Evolutionary conservation across 768 basidiomycete genomes (phyloP).

Genomic region (Suillus placidus): DNA sequence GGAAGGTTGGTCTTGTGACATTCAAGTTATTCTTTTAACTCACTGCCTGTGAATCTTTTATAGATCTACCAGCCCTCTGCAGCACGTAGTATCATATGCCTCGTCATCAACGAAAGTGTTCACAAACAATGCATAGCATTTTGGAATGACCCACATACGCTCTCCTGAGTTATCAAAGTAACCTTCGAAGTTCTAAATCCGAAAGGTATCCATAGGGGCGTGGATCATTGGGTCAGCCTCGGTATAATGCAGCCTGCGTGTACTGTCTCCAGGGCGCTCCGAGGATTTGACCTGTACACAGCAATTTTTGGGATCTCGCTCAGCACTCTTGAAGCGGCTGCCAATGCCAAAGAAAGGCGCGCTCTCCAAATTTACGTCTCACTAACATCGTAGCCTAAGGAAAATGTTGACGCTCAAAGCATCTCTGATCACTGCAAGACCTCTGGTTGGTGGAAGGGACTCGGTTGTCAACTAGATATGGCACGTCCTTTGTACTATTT

Average conservation of each 20-base stretch:
- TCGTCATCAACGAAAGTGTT: background rate
- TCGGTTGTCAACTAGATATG: background rate
- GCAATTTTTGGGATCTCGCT: background rate
- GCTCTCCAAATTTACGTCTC: background rate
- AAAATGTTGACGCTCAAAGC: background rate
- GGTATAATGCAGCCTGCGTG: background rate
- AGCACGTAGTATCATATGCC: background rate
- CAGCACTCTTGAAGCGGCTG: background rate
- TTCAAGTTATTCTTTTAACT: background rate
- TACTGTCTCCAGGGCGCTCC: background rate
- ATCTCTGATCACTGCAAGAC: background rate
- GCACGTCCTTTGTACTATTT: background rate
- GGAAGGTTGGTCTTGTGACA: background rate
- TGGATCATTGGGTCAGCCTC: background rate
- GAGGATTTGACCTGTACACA: background rate
- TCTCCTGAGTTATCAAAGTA: background rate
- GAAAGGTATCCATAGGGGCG: background rate
- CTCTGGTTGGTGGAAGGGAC: background rate
- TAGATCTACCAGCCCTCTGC: slow-evolving; percentile 4
- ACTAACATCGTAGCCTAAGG: background rate
- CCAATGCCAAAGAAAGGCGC: background rate
- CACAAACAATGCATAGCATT: background rate
- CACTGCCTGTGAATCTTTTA: background rate
- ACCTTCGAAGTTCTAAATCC: background rate
- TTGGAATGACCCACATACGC: background rate